Conservation (phyloP, 2,329 filamentous ascomycete genomes). For the Aspergillus bombycis region DNA sequence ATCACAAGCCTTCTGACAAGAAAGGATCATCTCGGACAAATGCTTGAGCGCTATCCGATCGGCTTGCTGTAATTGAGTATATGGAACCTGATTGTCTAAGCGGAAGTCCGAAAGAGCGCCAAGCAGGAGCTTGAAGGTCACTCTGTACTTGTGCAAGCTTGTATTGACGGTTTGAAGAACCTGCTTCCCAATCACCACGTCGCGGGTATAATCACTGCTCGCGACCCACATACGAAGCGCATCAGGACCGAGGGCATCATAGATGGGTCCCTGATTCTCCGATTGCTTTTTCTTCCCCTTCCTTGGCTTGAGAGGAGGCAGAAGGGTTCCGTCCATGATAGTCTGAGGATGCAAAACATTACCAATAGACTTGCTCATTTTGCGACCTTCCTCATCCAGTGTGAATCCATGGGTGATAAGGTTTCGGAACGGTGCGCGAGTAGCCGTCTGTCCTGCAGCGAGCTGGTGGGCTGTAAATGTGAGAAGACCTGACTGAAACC, state of each 20-base stretch:
- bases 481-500: slow-evolving; percentile 96
- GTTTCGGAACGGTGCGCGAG: slow-evolving; percentile 75
- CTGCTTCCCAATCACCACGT: slow-evolving; percentile 78
- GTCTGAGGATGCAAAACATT: slow-evolving; percentile 81
- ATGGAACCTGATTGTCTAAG: slow-evolving; percentile 41
- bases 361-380: slow-evolving; percentile 97
- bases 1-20: slow-evolving; percentile 67
- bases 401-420: slow-evolving; percentile 97
- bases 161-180: slow-evolving; percentile 77
- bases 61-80: slow-evolving; percentile 58
- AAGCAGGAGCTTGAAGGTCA: slow-evolving; percentile 86
- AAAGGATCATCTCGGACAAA: slow-evolving; percentile 65
- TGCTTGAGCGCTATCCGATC: slow-evolving; percentile 80
- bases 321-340: slow-evolving; percentile 80
- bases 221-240: slow-evolving; percentile 89
- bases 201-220: slow-evolving; percentile 86
- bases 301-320: slow-evolving; percentile 69
- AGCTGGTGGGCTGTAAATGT: slow-evolving; percentile 71
- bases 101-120: slow-evolving; percentile 68
- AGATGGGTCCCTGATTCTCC: slow-evolving; percentile 45
- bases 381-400: slow-evolving; percentile 84
- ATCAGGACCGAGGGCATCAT: slow-evolving; percentile 80
- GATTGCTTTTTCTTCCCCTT: slow-evolving; percentile 54
- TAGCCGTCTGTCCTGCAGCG: slow-evolving; percentile 35
- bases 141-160: slow-evolving; percentile 81